Evolutionary conservation across 192 early-diverging fungal genomes (phyloP).

Genomic region (Linnemannia elongata): DNA sequence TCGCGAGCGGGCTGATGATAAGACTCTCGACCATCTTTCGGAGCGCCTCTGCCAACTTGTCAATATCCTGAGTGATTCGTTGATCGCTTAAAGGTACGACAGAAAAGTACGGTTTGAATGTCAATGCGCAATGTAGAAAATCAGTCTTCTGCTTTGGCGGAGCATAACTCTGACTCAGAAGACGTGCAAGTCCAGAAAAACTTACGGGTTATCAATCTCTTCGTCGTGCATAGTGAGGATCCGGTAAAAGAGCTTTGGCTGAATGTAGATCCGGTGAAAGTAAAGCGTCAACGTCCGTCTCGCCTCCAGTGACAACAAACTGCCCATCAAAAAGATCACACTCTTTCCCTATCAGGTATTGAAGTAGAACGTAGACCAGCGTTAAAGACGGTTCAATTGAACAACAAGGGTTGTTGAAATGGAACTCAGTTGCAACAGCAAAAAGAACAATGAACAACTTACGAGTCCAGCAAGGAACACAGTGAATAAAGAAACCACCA

Average conservation of each 20-base stretch:
- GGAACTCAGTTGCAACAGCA: background rate
- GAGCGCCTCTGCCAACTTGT: constrained; percentile 78
- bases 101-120: constrained; percentile 28
- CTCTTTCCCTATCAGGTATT: constrained; percentile 64
- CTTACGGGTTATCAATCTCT: constrained; percentile 80
- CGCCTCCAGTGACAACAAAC: constrained; percentile 73
- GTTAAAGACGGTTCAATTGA: background rate
- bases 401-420: background rate
- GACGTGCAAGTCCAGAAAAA: background rate
- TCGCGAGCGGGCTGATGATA: constrained; percentile 78
- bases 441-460: constrained; percentile 25
- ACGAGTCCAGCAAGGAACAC: constrained; percentile 73
- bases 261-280: constrained; percentile 76
- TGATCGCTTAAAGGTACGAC: constrained; percentile 72
- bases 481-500: constrained; percentile 65
- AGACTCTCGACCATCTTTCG: constrained; percentile 70
- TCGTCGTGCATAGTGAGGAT: constrained; percentile 64
- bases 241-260: constrained; percentile 69
- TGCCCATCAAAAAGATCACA: constrained; percentile 69
- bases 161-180: background rate
- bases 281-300: constrained; percentile 71
- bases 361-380: background rate
- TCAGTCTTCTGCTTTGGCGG: background rate
- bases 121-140: constrained; percentile 1
- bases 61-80: constrained; percentile 92